A percentile compares a stretch with the other conserved stretches of the same genome.
phyloP scores from a whole-genome alignment of 164 flowering plant species.

The Buxus sempervirens region DNA sequence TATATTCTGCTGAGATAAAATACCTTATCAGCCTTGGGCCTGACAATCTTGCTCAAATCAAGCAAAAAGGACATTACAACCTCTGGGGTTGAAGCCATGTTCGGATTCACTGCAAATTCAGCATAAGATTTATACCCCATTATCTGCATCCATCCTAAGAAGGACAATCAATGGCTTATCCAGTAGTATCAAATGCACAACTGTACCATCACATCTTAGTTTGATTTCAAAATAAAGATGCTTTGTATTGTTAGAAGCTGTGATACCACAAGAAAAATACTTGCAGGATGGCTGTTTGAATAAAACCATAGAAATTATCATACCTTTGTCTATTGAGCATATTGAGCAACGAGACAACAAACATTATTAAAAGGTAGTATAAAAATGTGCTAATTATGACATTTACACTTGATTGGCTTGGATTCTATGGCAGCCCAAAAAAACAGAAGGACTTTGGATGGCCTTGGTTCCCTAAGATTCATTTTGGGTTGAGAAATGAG shows the following conservation, averaged over 20 bases:
- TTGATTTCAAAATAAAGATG: not conserved
- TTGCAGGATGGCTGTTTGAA: not conserved
- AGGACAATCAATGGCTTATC: not conserved
- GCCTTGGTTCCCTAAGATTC: too few species aligned
- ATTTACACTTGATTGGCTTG: too few species aligned
- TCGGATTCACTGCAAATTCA: slow-evolving; percentile 61
- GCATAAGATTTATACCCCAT: slow-evolving; percentile 82
- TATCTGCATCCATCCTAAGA: slow-evolving; percentile 46
- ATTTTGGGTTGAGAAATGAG: too few species aligned
- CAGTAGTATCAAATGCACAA: slow-evolving; percentile 5
- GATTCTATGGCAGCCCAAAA: too few species aligned
- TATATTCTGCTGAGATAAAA: not conserved
- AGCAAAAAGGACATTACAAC: slow-evolving; percentile 74
- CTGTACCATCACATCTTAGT: not conserved
- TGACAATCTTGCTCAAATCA: slow-evolving; percentile 67
- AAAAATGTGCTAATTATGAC: not conserved
- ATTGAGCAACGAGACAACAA: not conserved
- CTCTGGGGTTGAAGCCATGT: slow-evolving; percentile 83
- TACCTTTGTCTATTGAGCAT: not conserved
- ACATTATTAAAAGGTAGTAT: too few species aligned
- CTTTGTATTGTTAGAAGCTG: not conserved
- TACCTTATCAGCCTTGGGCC: slow-evolving; percentile 86
- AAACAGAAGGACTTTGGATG: too few species aligned
- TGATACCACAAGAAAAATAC: too few species aligned
- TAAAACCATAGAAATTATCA: not conserved